Percentiles rank a stretch among this genome's conserved stretches.
These are phyloP conservation scores for Candida chilensis DNA, from an alignment of 805 yeast genomes.

Conservation along the genomic window DNA sequence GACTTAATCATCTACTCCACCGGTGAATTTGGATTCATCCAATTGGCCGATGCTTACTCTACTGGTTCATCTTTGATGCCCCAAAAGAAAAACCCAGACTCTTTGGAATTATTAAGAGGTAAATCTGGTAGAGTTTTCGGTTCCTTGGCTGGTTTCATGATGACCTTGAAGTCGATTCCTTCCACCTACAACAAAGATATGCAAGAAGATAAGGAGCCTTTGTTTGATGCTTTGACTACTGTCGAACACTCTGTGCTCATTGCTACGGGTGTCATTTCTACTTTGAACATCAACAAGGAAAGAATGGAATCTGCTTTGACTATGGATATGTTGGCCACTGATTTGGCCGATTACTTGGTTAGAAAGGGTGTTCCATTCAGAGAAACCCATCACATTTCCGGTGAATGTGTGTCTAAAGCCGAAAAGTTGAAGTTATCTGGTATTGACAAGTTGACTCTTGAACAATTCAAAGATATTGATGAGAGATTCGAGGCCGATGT, in stretches of 20 bases:
- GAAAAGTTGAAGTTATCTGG: constrained; percentile 74
- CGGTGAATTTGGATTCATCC: constrained; percentile 93
- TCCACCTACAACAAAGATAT: constrained; percentile 96
- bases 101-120: constrained; percentile 90
- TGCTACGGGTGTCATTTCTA: constrained; percentile 94
- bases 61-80: constrained; percentile 99
- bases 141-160: constrained; percentile 87
- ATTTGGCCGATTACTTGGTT: constrained; percentile 93
- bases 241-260: constrained; percentile 90
- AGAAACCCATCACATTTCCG: constrained; percentile 98
- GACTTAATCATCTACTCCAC: constrained; percentile 94
- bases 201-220: constrained; percentile 99
- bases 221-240: constrained; percentile 83
- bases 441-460: constrained; percentile 73
- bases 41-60: constrained; percentile 94
- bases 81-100: constrained; percentile 97
- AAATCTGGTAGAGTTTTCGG: constrained; percentile 97
- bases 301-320: constrained; percentile 85
- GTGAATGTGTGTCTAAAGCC: constrained; percentile 90
- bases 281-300: constrained; percentile 62
- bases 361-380: constrained; percentile 98
- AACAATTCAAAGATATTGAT: constrained; percentile 76
- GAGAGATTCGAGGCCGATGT: constrained; percentile 76
- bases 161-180: constrained; percentile 95
- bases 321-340: constrained; percentile 99